Base-by-base conservation (phyloP, 2,329 filamentous ascomycete species). In the Arthrobotrys sinensis region DNA sequence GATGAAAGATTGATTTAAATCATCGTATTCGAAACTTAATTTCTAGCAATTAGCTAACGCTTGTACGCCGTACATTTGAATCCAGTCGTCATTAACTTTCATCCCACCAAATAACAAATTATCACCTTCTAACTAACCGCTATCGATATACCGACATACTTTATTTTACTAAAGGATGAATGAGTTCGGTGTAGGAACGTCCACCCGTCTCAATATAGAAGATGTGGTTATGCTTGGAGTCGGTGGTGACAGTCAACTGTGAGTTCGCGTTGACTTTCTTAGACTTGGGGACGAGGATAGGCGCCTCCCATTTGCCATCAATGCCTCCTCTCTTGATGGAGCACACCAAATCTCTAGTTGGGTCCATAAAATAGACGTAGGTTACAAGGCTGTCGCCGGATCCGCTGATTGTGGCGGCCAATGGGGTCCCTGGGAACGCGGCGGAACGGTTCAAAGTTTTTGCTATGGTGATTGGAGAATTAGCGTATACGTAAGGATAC, bases 201-300 rank as follows among this genome's bases (percentile, higher is more conserved):
- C 55, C 55, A 14, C 55, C 55, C 2, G 55, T 45, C 12, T 62
- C 55, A 8, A 62, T 62, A 10, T 62, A 62, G 38, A 62, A 62
- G 6, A 62, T 45, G 36, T 62, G 55, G 10, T 62, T 62, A n/a
- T 45, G 34, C 10, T 45, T 43, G 36, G 55, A 45, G 12, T 62
- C 55, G 10, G 36, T 62, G 8, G 55, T 62, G 4, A 62, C 55
- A 3, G 38, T 45, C 55, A 62, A 28, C 38, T 62, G 55, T 36
- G 55, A 62, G 38, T 62, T 34, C 55, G 19, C 55, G 24, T 62
- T 62, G 36, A 62, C 55, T n/a, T 62, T 62, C 55, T 62, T 62
- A 4, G 55, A 62, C 19, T 28, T 62, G 16, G 55, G 55, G 1
- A 62, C 55, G 8, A 62, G 36, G 36, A 62, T 24, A 7, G 55